Conservation (phyloP, 169 alveolate genomes). For the Eimeria maxima region DNA sequence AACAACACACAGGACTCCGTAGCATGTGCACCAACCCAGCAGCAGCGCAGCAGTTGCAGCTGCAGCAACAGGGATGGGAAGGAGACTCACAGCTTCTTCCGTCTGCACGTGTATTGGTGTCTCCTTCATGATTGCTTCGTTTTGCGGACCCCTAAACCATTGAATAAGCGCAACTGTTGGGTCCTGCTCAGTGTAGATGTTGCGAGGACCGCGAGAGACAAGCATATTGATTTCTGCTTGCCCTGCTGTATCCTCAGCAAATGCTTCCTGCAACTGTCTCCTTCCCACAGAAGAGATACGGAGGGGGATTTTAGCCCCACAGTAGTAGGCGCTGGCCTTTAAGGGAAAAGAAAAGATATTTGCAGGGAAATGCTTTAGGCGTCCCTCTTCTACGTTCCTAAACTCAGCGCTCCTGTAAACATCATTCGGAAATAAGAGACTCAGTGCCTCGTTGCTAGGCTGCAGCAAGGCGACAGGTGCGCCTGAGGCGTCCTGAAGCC, state of each 20-base stretch:
- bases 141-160: background rate
- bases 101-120: background rate
- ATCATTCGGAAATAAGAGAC: background rate
- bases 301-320: slow-evolving; percentile 31
- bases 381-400: background rate
- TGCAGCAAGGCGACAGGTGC: background rate
- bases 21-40: background rate
- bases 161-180: slow-evolving; percentile 29
- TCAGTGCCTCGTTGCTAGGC: background rate
- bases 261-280: background rate
- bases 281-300: background rate
- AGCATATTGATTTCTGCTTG: background rate
- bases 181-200: slow-evolving; percentile 20
- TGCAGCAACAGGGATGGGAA: background rate
- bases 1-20: background rate
- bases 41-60: slow-evolving; percentile 36
- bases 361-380: background rate
- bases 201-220: slow-evolving; percentile 13
- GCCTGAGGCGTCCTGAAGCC: background rate
- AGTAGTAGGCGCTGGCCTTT: background rate
- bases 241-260: background rate
- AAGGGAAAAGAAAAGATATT: slow-evolving; percentile 19
- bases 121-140: slow-evolving; percentile 31
- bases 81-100: background rate
- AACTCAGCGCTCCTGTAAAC: background rate